Base-by-base conservation (phyloP, 345 rosid species). In the Populus pruinosa region DNA sequence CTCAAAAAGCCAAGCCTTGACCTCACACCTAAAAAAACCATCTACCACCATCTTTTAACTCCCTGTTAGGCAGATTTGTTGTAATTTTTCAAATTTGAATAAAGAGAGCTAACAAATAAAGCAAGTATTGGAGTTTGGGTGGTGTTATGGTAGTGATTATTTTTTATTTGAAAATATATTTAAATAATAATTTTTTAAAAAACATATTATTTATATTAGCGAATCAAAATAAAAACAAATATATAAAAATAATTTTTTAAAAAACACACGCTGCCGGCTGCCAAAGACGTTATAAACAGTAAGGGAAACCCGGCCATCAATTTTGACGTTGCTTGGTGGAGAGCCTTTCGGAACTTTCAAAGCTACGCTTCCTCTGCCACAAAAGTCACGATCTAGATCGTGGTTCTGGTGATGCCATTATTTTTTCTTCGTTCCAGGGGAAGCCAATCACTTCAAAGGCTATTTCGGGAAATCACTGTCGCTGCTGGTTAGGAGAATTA, bases 11-110 rank as follows among this genome's bases (percentile, higher is more conserved):
- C 50, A 14, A 59, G 59, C 29, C 50, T 35, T 38, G 35, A 73
- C 76, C 55, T 33, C 75, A 5, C 72, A 38, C 75, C 75, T 53
- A 31, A 56, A 82, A 55, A 55, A 4, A 4, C 5, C 36, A 33
- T 33, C 36, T 33, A 33, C 36, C 36, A 33, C 36, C 0, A 4
- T 4, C 36, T 33, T 33, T 27, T 27, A 27, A 27, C 1, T 27
- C 29, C 29, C 29, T 27, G 29, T 27, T 27, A 27, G 14, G 50
- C 31, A 43, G 25, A 23, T 10, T 8, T 1, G 23, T 77, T 29
- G 8, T 17, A 53, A 6, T 20, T 29, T 29, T 31, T 31, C n/a
- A 16, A 31, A 31, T 35, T 65, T 5, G 38, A 65, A 29, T 7
- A 65, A 31, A 65, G 41, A 7, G 39, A 8, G 6, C 59, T 53